A percentile compares a stretch with the other conserved stretches of the same genome.
These are phyloP conservation scores for Porodaedalea pini DNA, from an alignment of 1,284 basidiomycete genomes.

Conservation along the genomic window DNA sequence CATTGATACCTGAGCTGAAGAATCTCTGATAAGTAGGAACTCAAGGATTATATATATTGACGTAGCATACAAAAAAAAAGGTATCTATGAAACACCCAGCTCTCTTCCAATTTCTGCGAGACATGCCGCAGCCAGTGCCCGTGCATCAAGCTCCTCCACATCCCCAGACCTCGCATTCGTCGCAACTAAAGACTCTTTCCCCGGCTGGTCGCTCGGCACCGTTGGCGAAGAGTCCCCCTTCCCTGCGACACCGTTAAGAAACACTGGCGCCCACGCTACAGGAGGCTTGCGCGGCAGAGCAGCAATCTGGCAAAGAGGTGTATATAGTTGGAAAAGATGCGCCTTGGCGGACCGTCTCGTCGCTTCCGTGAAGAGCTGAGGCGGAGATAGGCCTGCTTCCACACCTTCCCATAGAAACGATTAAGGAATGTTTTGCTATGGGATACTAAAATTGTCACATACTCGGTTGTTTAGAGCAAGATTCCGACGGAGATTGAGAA, in stretches of 20 bases:
- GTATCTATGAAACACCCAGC: slow-evolving; percentile 32
- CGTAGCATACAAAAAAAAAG: background rate
- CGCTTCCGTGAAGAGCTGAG: slow-evolving; percentile 58
- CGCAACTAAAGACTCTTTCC: slow-evolving; percentile 4
- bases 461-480: slow-evolving; percentile 54
- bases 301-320: slow-evolving; percentile 72
- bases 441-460: slow-evolving; percentile 20
- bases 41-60: background rate
- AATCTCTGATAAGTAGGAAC: background rate
- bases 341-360: slow-evolving; percentile 69
- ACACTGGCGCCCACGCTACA: slow-evolving; percentile 54
- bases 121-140: slow-evolving; percentile 65
- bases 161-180: slow-evolving; percentile 23
- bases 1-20: background rate
- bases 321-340: slow-evolving; percentile 84
- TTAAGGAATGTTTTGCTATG: background rate
- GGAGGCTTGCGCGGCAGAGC: slow-evolving; percentile 64
- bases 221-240: slow-evolving; percentile 22
- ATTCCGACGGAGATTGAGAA: slow-evolving; percentile 57
- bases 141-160: slow-evolving; percentile 57
- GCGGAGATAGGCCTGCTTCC: slow-evolving; percentile 43
- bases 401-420: slow-evolving; percentile 32
- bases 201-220: background rate
- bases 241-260: slow-evolving; percentile 17
- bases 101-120: slow-evolving; percentile 71